These are phyloP conservation scores for Xylaria grammica DNA, from an alignment of 495 filamentous ascomycete genomes.

Conservation along the genomic window DNA sequence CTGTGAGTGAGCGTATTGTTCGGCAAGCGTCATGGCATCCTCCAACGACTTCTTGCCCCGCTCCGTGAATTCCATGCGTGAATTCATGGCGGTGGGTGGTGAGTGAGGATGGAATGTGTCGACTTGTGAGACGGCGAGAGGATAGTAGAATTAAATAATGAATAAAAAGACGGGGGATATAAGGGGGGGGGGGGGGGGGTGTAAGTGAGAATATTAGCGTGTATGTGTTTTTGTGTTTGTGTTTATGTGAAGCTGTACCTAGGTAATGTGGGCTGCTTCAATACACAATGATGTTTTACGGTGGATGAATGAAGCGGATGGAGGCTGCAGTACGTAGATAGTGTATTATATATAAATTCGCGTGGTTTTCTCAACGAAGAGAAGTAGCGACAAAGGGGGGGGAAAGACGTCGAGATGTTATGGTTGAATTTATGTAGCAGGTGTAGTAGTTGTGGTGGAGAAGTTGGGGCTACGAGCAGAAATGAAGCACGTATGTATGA, in stretches of 20 bases:
- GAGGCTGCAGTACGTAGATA: no score
- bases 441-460: neutral
- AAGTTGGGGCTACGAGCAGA: neutral
- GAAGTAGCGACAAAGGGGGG: neutral
- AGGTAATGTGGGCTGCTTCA: no score
- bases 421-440: slow-evolving; percentile 6
- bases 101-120: neutral
- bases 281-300: no score
- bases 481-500: slow-evolving; percentile 6
- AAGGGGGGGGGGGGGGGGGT: no score
- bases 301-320: no score
- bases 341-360: no score
- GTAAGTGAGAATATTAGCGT: no score
- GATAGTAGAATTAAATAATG: slow-evolving; percentile 4
- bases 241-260: no score
- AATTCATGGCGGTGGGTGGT: slow-evolving; percentile 44
- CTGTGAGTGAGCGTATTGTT: slow-evolving; percentile 89
- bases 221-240: no score
- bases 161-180: neutral
- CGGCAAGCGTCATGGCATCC: slow-evolving; percentile 81
- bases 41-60: slow-evolving; percentile 84
- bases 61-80: slow-evolving; percentile 86
- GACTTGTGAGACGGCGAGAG: neutral
- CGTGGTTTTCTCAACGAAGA: slow-evolving; percentile 18
- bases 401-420: slow-evolving; percentile 1